phyloP scores from a whole-genome alignment of 495 filamentous ascomycete genomes.

The Xylaria scruposa region DNA sequence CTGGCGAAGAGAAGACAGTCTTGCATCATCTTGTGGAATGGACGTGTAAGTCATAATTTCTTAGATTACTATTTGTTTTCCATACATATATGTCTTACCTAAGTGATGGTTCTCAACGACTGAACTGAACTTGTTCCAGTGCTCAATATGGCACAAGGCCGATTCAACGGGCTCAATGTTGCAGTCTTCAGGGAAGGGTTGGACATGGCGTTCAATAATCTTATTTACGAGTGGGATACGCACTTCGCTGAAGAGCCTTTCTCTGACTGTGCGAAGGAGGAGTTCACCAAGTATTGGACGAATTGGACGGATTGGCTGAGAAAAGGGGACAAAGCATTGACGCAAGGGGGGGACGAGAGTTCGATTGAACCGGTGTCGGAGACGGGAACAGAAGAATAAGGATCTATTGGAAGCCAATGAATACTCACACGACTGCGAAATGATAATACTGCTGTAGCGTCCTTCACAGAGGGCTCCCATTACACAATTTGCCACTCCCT shows the following conservation, averaged over 20 bases:
- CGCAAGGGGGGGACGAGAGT: background rate
- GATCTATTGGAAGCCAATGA: background rate
- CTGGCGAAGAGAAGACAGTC: background rate
- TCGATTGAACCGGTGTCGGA: background rate
- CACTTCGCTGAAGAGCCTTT: constrained; percentile 8
- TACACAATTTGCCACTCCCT: background rate
- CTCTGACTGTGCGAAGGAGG: background rate
- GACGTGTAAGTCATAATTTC: constrained; percentile 10
- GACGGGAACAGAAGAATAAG: background rate
- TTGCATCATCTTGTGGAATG: constrained; percentile 12
- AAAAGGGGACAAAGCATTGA: background rate
- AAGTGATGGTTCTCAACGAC: background rate
- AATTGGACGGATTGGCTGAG: background rate
- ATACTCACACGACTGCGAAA: background rate
- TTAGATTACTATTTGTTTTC: background rate
- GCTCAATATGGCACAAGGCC: background rate
- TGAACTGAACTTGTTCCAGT: background rate
- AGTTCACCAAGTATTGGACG: constrained; percentile 13
- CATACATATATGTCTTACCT: background rate
- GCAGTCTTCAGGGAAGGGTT: constrained; percentile 12
- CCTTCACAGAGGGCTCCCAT: background rate
- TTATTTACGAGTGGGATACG: constrained; percentile 22
- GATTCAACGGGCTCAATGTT: constrained; percentile 1
- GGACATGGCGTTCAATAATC: constrained; percentile 4
- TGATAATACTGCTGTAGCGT: background rate